These are phyloP conservation scores for Sphaerulina vaccinii DNA, from an alignment of 2,329 filamentous ascomycete species.

Conservation along the genomic window DNA sequence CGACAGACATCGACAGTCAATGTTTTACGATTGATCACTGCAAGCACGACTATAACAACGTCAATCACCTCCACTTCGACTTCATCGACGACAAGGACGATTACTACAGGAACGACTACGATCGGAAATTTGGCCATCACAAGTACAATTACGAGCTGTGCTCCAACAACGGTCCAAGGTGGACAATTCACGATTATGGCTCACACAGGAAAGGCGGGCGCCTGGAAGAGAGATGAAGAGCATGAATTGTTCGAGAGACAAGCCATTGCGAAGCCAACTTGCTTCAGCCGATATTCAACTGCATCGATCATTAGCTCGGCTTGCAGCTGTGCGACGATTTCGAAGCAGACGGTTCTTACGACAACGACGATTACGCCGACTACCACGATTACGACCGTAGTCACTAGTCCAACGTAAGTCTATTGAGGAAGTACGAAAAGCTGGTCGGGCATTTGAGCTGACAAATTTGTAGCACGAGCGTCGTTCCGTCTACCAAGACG, in stretches of 20 bases:
- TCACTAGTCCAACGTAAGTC: neutral
- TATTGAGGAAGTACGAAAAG: no score
- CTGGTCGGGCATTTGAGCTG: no score
- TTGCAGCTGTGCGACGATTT: constrained; percentile 5
- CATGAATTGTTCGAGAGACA: constrained; percentile 1
- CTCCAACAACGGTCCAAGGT: neutral
- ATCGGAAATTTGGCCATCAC: neutral
- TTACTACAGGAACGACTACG: neutral
- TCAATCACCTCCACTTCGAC: neutral
- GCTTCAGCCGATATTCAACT: neutral
- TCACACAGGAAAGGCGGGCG: neutral
- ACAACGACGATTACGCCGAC: neutral
- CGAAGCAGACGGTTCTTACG: neutral
- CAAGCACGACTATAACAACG: neutral
- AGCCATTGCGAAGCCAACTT: constrained; percentile 4
- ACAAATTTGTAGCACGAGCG: no score
- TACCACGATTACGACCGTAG: neutral
- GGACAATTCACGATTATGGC: constrained; percentile 4
- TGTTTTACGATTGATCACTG: neutral
- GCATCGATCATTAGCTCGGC: neutral
- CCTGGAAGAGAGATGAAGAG: neutral
- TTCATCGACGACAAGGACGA: neutral
- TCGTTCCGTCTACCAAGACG: neutral
- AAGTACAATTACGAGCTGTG: neutral
- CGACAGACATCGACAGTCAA: neutral